These are phyloP conservation scores for Ophiostoma montium DNA, from an alignment of 2,329 filamentous ascomycete genomes.

Conservation along the genomic window DNA sequence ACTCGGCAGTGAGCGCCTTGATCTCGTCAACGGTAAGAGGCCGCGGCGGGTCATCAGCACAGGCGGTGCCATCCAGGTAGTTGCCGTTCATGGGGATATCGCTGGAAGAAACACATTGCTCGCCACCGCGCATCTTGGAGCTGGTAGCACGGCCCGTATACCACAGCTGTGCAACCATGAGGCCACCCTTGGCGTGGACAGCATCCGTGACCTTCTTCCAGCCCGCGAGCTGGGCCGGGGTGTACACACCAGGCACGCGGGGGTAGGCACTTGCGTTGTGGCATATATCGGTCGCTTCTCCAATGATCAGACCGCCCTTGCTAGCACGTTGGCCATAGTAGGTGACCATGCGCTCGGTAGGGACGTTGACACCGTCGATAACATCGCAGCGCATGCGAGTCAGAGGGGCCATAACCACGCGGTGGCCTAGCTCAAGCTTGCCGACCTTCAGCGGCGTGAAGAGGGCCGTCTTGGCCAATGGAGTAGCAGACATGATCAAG, in stretches of 20 bases:
- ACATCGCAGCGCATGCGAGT: conserved; percentile 38
- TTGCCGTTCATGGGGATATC: conserved; percentile 25
- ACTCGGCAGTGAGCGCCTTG: conserved; percentile 41
- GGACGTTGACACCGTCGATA: conserved; percentile 20
- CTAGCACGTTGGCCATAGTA: conserved; percentile 32
- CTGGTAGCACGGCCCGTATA: conserved; percentile 23
- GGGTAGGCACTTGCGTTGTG: conserved; percentile 13
- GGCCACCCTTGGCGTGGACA: conserved; percentile 11
- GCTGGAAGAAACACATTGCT: conserved; percentile 21
- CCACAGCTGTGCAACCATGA: conserved; percentile 34
- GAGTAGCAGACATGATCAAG: not conserved
- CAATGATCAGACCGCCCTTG: conserved; percentile 27
- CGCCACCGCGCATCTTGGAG: conserved; percentile 23
- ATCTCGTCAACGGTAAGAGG: conserved; percentile 54
- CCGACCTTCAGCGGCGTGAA: conserved; percentile 27
- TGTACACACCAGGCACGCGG: conserved; percentile 9
- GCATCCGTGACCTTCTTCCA: conserved; percentile 11
- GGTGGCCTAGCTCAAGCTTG: conserved; percentile 31
- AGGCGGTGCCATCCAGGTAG: conserved; percentile 15
- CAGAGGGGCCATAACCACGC: conserved; percentile 27
- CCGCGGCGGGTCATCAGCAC: conserved; percentile 30
- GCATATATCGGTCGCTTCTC: conserved; percentile 32
- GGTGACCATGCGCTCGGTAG: conserved; percentile 20
- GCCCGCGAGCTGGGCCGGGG: conserved; percentile 7
- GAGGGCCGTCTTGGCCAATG: conserved; percentile 8